Evolutionary conservation across 2,329 filamentous ascomycete genomes (phyloP).

Genomic region (Tolypocladium endophyticum): DNA sequence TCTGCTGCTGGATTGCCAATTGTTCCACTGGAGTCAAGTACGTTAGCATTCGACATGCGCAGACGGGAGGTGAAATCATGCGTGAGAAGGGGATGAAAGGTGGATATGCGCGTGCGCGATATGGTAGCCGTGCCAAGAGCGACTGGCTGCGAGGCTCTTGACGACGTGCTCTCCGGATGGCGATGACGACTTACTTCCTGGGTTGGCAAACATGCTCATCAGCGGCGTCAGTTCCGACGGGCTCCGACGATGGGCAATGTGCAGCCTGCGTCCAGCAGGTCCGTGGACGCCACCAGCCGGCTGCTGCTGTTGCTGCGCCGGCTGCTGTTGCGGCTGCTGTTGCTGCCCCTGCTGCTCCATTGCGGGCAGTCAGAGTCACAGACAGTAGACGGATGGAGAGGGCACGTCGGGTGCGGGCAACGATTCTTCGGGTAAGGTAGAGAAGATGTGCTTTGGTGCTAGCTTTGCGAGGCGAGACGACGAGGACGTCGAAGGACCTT

Average conservation of each 20-base stretch:
- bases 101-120: neutral
- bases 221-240: slow-evolving; percentile 94
- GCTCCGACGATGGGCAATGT: slow-evolving; percentile 94
- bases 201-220: slow-evolving; percentile 78
- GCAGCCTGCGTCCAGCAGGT: slow-evolving; percentile 77
- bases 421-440: slow-evolving; percentile 7
- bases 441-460: slow-evolving; percentile 4
- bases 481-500: neutral
- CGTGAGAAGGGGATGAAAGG: neutral
- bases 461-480: neutral
- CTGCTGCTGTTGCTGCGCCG: slow-evolving; percentile 41
- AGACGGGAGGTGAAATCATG: neutral
- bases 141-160: neutral
- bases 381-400: slow-evolving; percentile 3
- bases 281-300: slow-evolving; percentile 52
- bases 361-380: slow-evolving; percentile 37
- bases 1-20: slow-evolving; percentile 94
- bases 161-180: slow-evolving; percentile 1
- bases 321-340: slow-evolving; percentile 25
- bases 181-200: slow-evolving; percentile 46
- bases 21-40: slow-evolving; percentile 65
- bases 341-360: slow-evolving; percentile 50
- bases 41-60: neutral
- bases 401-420: slow-evolving; percentile 33
- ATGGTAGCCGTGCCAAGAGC: neutral